Evolutionary conservation across 768 basidiomycete species (phyloP).

Genomic region (Tricholoma saponaceum): DNA sequence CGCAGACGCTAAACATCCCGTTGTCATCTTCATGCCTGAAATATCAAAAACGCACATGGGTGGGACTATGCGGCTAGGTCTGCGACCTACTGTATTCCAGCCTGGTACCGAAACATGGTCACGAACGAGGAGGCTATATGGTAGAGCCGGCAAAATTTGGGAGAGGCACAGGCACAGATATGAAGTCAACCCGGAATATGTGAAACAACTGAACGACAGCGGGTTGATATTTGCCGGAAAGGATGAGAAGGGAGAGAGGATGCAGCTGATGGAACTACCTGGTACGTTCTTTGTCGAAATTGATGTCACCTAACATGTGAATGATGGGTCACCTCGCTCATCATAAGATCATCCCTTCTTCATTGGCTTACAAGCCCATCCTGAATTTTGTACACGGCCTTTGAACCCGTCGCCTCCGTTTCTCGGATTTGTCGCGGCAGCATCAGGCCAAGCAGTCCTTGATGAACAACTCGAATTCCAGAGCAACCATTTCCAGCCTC

Average conservation of each 20-base stretch:
- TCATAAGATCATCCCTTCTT: slow-evolving; percentile 87
- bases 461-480: slow-evolving; percentile 73
- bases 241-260: slow-evolving; percentile 94
- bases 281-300: slow-evolving; percentile 41
- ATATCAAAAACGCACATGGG: slow-evolving; percentile 98
- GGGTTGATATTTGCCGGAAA: slow-evolving; percentile 73
- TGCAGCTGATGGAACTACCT: slow-evolving; percentile 91
- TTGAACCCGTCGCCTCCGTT: slow-evolving; percentile 97
- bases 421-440: slow-evolving; percentile 91
- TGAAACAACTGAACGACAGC: slow-evolving; percentile 61
- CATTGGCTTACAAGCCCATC: slow-evolving; percentile 92
- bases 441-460: slow-evolving; percentile 49
- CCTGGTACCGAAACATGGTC: slow-evolving; percentile 66
- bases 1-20: slow-evolving; percentile 54
- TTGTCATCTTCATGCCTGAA: slow-evolving; percentile 98
- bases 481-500: slow-evolving; percentile 55
- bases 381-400: slow-evolving; percentile 97
- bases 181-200: slow-evolving; percentile 90
- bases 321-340: neutral
- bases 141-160: slow-evolving; percentile 79
- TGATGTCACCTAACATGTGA: neutral
- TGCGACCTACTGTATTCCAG: slow-evolving; percentile 93
- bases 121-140: slow-evolving; percentile 76
- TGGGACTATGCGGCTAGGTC: slow-evolving; percentile 99
- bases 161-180: slow-evolving; percentile 95